Evolutionary conservation across 2,329 filamentous ascomycete species (phyloP), one percentile per base, ranked within the genome.

Genomic region (Didymella pomorum): DNA sequence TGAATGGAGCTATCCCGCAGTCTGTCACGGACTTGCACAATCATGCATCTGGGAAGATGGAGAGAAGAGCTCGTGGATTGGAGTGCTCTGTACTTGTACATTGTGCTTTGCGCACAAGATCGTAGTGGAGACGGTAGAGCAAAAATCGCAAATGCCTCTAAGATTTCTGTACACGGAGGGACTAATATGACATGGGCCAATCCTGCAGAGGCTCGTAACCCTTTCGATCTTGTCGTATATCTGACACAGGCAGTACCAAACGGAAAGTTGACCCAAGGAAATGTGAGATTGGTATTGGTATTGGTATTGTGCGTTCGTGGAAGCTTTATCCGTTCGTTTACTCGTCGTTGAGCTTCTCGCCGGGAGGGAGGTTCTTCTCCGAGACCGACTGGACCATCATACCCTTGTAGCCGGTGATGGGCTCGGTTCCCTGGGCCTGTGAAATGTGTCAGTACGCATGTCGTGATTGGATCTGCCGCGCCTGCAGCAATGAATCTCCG

Each of bases 341-440:
- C 65, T 76, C 70, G 58, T 73, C 70, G 58, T 71, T 72, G 64
- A 68, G 44, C 70, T 71, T 71, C 64, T 67, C 39, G 23, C 59
- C 60, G 7, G 63, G 43, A 45, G 66, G 64, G 20, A 71, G 63
- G 39, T 72, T 60, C 58, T 73, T 73, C 65, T 70, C 74, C 18
- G 76, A 75, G 58, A 69, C 70, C 67, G 72, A 76, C 68, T 78
- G 76, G 35, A 77, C 70, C 68, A 76, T 50, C 76, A 78, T 78
- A 49, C 76, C 76, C 65, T 74, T 72, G 68, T 74, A 75, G 49
- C 72, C 73, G 33, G 75, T 77, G 58, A 78, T 78, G 52, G 72
- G 70, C 65, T 78, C 76, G 43, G 62, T 65, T 62, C 73, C 72
- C 73, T 77, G 74, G 58, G 66, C 50, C 76, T 78, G 64, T 63